phyloP scores from a whole-genome alignment of 2,329 filamentous ascomycete genomes.

The Arthrobotrys conoides region DNA sequence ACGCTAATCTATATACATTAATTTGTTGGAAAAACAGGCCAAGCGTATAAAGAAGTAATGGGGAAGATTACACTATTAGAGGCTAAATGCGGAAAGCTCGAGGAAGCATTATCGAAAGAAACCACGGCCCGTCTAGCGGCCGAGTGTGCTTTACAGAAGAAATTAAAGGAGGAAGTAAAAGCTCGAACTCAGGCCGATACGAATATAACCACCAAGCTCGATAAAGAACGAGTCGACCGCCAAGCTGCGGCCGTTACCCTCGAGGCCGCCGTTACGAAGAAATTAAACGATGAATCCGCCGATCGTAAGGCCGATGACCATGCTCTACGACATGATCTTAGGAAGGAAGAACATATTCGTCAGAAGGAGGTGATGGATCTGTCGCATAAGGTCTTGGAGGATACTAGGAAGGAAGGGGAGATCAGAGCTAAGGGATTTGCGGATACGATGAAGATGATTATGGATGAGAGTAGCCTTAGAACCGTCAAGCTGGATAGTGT shows the following conservation, averaged over 20 bases:
- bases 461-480: conserved; percentile 17
- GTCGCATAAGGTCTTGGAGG: conserved; percentile 11
- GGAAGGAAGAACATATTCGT: conserved; percentile 17
- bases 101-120: conserved; percentile 19
- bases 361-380: conserved; percentile 21
- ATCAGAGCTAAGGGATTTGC: conserved; percentile 18
- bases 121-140: conserved; percentile 14
- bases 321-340: conserved; percentile 10
- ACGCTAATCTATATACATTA: conserved; percentile 3
- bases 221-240: conserved; percentile 6
- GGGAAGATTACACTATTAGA: conserved; percentile 12
- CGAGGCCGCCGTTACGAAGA: conserved; percentile 7
- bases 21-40: neutral
- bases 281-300: conserved; percentile 14
- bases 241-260: conserved; percentile 10
- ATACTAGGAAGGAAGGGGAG: conserved; percentile 15
- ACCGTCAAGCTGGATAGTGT: conserved; percentile 24
- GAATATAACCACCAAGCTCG: neutral
- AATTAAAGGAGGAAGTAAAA: conserved; percentile 6
- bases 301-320: conserved; percentile 24
- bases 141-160: conserved; percentile 15
- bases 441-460: conserved; percentile 26
- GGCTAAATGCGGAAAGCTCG: conserved; percentile 11
- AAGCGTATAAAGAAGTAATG: conserved; percentile 8
- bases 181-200: conserved; percentile 8